phyloP scores from a whole-genome alignment of 768 basidiomycete genomes.

The Hygrocybe punicea region DNA sequence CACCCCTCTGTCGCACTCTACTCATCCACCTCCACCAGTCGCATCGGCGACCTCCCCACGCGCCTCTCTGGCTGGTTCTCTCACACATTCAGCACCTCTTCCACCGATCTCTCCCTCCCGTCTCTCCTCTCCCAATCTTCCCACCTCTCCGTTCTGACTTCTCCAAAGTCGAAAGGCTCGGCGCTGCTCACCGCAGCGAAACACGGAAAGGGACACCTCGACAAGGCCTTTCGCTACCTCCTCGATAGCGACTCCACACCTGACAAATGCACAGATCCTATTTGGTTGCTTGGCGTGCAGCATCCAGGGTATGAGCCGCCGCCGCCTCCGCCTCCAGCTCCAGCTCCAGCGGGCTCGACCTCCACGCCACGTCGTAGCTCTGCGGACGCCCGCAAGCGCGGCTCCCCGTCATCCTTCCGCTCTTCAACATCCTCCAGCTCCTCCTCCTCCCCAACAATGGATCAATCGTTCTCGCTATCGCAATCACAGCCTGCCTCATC shows the following conservation, averaged over 20 bases:
- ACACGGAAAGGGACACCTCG: conserved; percentile 71
- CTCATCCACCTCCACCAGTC: conserved; percentile 44
- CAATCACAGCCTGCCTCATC: conserved; percentile 20
- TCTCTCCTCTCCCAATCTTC: conserved; percentile 48
- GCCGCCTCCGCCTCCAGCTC: conserved; percentile 15
- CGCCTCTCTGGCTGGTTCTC: conserved; percentile 79
- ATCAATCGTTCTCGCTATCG: conserved; percentile 32
- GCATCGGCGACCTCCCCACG: conserved; percentile 67
- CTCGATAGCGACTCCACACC: conserved; percentile 85
- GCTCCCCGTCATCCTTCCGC: conserved; percentile 11
- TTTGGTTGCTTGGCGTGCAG: conserved; percentile 85
- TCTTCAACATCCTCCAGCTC: conserved; percentile 9
- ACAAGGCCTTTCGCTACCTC: conserved; percentile 85
- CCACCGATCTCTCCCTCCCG: conserved; percentile 69
- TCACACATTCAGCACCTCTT: conserved; percentile 69
- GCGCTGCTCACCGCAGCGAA: conserved; percentile 66
- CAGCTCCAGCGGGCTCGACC: background rate
- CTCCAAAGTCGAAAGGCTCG: conserved; percentile 29
- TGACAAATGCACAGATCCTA: conserved; percentile 76
- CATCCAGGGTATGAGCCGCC: conserved; percentile 70
- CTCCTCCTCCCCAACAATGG: conserved; percentile 4
- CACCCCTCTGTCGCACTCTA: conserved; percentile 39
- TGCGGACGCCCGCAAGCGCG: conserved; percentile 8
- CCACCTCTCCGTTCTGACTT: conserved; percentile 10
- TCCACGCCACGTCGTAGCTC: conserved; percentile 16